Conservation (phyloP, 164 flowering plant genomes). For the Nymphaea colorata region DNA sequence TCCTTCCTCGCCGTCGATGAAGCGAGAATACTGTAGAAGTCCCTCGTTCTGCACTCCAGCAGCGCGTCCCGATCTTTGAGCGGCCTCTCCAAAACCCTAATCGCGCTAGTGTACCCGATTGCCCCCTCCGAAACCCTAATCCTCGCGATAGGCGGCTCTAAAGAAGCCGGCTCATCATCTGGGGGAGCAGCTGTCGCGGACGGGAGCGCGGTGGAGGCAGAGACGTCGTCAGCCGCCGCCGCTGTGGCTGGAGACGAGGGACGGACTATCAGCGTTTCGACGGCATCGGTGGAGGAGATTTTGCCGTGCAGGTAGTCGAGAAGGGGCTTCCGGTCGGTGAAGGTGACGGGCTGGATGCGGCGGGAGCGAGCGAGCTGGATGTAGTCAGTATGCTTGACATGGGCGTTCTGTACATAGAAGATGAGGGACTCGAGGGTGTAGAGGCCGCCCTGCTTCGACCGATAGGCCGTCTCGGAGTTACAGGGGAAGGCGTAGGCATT, state of each 20-base stretch:
- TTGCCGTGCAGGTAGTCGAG: slow-evolving; percentile 80
- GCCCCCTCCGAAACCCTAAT: slow-evolving; percentile 4
- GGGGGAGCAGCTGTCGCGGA: background rate
- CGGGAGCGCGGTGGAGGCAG: background rate
- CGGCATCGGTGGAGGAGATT: slow-evolving; percentile 54
- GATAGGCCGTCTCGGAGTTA: slow-evolving; percentile 55
- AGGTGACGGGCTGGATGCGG: slow-evolving; percentile 57
- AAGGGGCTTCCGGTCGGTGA: slow-evolving; percentile 79
- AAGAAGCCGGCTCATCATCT: background rate
- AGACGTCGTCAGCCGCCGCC: background rate
- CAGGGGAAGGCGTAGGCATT: slow-evolving; percentile 64
- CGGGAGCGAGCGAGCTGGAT: slow-evolving; percentile 46
- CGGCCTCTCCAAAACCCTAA: slow-evolving; percentile 56
- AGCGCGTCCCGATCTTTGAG: slow-evolving; percentile 65
- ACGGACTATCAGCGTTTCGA: slow-evolving; percentile 25
- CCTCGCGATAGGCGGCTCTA: background rate
- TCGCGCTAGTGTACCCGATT: slow-evolving; percentile 29
- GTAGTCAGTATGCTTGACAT: slow-evolving; percentile 72
- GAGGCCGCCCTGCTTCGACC: slow-evolving; percentile 73
- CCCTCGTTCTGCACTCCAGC: slow-evolving; percentile 57
- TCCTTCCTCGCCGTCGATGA: slow-evolving; percentile 61
- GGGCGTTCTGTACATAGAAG: slow-evolving; percentile 53
- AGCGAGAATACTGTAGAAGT: slow-evolving; percentile 55
- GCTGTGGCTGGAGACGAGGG: background rate
- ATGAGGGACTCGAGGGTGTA: slow-evolving; percentile 91